Base-by-base conservation (phyloP, 805 yeast species). In the Kockiozyma suomiensis region DNA sequence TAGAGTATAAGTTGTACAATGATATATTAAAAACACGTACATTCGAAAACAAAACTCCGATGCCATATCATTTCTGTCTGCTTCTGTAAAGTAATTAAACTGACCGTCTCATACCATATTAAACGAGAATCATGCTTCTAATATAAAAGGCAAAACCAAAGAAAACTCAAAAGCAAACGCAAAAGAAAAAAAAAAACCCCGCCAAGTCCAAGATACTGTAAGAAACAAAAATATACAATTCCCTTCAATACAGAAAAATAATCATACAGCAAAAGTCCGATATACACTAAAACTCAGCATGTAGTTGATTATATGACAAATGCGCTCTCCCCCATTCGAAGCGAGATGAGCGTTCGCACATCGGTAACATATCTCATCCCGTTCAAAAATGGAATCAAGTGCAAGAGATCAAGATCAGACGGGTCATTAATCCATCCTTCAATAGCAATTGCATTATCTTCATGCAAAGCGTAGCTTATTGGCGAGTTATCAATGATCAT, bases 371-470 rank as follows among this genome's bases (percentile, higher is more conserved):
- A 82, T 59, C 96, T 79, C 69, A 94, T 74, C 28, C 93, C 86
- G 68, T 85, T 82, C 45, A 90, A 75, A 70, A 94, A 75, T 1
- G 99, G 98, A 45, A 94, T 73, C 54, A 94, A 75, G 68, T 90
- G 85, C 73, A 94, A 76, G 59, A 94, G 76, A 69, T 90, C 96
- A 23, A 85, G 78, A 70, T 94, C 99, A 38, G 86, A 82, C n/a
- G 96, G 96, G 74, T 94, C 99, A 70, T 88, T 90, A 64, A 94
- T 90, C 99, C 99, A 94, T 48, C 99, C 98, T 74, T 92, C 97
- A 5, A 94, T 90, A 76, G 87, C 85, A 23, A 94, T 86, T 1
- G 97, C 99, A 70, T 94, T 94, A 66, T 86, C 86, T 60, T 85
- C 89, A 72, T 93, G 92, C 72, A 83, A 75, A 15, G 90, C 85